These are phyloP conservation scores for Diaporthe destruens DNA, from an alignment of 2,329 filamentous ascomycete genomes.

Conservation along the genomic window DNA sequence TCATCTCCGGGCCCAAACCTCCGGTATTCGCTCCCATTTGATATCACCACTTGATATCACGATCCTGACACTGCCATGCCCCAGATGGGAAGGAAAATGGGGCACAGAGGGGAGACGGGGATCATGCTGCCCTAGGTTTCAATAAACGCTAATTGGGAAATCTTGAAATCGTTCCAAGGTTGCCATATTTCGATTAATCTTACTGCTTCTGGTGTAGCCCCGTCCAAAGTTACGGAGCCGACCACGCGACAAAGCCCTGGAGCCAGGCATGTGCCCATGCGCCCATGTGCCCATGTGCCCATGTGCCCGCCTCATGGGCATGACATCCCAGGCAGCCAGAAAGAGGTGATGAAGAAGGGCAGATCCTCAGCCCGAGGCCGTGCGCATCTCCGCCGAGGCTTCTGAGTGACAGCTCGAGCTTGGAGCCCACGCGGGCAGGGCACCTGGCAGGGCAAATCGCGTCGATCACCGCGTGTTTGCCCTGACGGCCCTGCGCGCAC, in stretches of 20 bases:
- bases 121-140: slow-evolving; percentile 7
- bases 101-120: neutral
- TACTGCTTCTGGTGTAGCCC: slow-evolving; percentile 27
- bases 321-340: neutral
- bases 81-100: neutral
- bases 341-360: slow-evolving; percentile 1
- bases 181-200: slow-evolving; percentile 24
- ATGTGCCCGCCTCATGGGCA: no score
- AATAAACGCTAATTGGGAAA: slow-evolving; percentile 17
- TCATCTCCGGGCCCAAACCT: slow-evolving; percentile 14
- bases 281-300: neutral
- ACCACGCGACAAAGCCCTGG: slow-evolving; percentile 26
- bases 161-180: slow-evolving; percentile 29
- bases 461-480: slow-evolving; percentile 29
- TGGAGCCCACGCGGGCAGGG: neutral
- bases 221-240: slow-evolving; percentile 7
- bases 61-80: slow-evolving; percentile 11
- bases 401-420: slow-evolving; percentile 20
- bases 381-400: slow-evolving; percentile 16
- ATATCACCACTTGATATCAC: neutral
- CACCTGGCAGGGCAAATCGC: slow-evolving; percentile 16
- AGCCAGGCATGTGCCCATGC: neutral
- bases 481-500: neutral
- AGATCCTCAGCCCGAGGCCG: slow-evolving; percentile 25
- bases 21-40: neutral